Conservation (phyloP, 768 basidiomycete species). For the Epithele typhae region DNA sequence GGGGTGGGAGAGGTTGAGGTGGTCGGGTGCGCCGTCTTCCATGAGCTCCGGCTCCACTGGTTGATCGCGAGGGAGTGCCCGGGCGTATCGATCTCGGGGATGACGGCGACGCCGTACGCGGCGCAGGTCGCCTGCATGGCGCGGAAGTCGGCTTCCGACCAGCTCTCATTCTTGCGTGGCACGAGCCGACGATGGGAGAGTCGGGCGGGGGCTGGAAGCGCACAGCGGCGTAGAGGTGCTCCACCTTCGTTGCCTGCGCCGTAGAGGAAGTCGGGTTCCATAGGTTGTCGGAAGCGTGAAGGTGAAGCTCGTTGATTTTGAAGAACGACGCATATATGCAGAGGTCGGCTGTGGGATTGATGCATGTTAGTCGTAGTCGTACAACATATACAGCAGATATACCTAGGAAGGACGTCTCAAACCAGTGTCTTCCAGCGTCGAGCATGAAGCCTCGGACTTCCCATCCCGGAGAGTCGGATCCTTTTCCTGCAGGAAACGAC, state of each 20-base stretch:
- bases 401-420: slow-evolving; percentile 33
- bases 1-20: slow-evolving; percentile 38
- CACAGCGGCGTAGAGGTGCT: slow-evolving; percentile 37
- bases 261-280: slow-evolving; percentile 38
- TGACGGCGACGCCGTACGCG: slow-evolving; percentile 32
- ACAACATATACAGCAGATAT: too few species aligned
- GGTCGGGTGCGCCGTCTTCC: slow-evolving; percentile 33
- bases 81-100: slow-evolving; percentile 41
- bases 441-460: slow-evolving; percentile 43
- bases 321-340: slow-evolving; percentile 43
- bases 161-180: slow-evolving; percentile 37
- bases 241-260: slow-evolving; percentile 32
- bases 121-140: slow-evolving; percentile 35
- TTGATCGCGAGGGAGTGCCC: slow-evolving; percentile 41
- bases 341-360: slow-evolving; percentile 30
- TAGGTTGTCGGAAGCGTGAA: slow-evolving; percentile 40
- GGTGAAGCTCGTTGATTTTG: slow-evolving; percentile 40
- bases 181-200: slow-evolving; percentile 34
- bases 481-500: slow-evolving; percentile 29
- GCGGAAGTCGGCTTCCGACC: slow-evolving; percentile 29
- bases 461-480: slow-evolving; percentile 39
- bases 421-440: slow-evolving; percentile 44
- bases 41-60: slow-evolving; percentile 42
- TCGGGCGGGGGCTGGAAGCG: slow-evolving; percentile 34
- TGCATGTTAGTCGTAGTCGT: neutral